Evolutionary conservation across 371 early-diverging fungal genomes (phyloP).

Genomic region (Mortierella sp.): DNA sequence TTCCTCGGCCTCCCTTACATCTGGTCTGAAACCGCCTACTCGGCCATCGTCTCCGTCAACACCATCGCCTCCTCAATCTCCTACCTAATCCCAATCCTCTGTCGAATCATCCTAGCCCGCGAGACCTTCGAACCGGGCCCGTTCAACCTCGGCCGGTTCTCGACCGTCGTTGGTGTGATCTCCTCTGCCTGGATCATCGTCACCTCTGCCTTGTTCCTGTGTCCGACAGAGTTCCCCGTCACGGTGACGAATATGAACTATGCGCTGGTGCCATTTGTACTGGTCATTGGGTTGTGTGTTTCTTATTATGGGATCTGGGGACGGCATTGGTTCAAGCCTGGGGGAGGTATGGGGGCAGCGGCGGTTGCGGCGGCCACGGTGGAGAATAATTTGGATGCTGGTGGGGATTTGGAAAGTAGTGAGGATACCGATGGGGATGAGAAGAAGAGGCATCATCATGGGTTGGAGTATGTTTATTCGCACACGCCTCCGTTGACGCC

Average conservation of each 20-base stretch:
- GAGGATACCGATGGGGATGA: not conserved
- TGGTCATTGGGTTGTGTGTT: constrained; percentile 60
- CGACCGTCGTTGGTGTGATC: constrained; percentile 61
- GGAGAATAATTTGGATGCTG: not conserved
- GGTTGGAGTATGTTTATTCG: not conserved
- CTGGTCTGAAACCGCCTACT: constrained; percentile 65
- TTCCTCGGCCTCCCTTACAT: constrained; percentile 64
- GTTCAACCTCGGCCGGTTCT: constrained; percentile 64
- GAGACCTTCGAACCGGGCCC: constrained; percentile 70
- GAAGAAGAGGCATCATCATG: not conserved
- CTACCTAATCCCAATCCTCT: constrained; percentile 75
- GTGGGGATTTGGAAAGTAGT: not conserved
- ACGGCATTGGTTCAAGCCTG: constrained; percentile 65
- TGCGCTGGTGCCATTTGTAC: constrained; percentile 58
- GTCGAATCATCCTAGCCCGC: constrained; percentile 67
- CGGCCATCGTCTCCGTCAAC: constrained; percentile 76
- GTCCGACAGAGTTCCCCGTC: constrained; percentile 74
- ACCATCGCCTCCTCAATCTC: constrained; percentile 79
- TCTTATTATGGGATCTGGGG: constrained; percentile 65
- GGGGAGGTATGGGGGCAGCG: constrained; percentile 14
- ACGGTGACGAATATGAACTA: constrained; percentile 73
- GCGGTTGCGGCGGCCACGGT: not conserved
- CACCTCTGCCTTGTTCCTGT: constrained; percentile 70
- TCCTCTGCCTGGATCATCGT: constrained; percentile 67
- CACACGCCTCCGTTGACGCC: not conserved